Conservation (phyloP, 345 rosid species). For the Brassica nigra region DNA sequence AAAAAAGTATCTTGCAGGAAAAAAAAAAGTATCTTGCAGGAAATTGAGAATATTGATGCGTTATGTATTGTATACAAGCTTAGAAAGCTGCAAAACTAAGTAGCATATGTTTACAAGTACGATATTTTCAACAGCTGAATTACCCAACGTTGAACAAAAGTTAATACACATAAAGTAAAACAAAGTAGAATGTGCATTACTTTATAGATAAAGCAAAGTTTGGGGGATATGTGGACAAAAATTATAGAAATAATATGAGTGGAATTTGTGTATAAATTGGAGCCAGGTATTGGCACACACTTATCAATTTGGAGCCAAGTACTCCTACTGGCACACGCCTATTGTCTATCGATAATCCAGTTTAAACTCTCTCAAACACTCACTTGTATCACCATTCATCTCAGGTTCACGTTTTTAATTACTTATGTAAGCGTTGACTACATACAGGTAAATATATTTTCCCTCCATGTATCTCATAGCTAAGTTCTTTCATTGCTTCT, state of each 20-base stretch:
- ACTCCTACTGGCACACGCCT: constrained; percentile 27
- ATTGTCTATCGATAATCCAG: not conserved
- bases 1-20: no score
- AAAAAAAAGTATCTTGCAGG: no score
- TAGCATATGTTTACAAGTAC: not conserved
- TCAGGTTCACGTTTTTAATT: constrained; percentile 21
- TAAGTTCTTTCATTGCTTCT: not conserved
- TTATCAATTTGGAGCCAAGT: constrained; percentile 26
- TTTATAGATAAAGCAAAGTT: constrained; percentile 27
- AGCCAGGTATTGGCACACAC: constrained; percentile 30
- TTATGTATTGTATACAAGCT: not conserved
- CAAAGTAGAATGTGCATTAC: constrained; percentile 22
- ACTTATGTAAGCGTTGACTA: constrained; percentile 11
- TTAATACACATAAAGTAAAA: constrained; percentile 2
- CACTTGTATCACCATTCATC: constrained; percentile 12
- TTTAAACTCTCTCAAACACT: constrained; percentile 13
- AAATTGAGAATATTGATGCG: not conserved
- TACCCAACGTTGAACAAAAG: not conserved
- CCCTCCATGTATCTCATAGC: not conserved
- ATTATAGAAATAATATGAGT: not conserved
- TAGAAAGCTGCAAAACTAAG: not conserved
- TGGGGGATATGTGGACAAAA: constrained; percentile 18
- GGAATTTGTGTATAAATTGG: constrained; percentile 34
- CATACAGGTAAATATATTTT: constrained; percentile 11
- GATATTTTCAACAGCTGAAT: not conserved